These are phyloP conservation scores for Aspergillus hortae DNA, from an alignment of 2,329 filamentous ascomycete genomes.

Conservation along the genomic window DNA sequence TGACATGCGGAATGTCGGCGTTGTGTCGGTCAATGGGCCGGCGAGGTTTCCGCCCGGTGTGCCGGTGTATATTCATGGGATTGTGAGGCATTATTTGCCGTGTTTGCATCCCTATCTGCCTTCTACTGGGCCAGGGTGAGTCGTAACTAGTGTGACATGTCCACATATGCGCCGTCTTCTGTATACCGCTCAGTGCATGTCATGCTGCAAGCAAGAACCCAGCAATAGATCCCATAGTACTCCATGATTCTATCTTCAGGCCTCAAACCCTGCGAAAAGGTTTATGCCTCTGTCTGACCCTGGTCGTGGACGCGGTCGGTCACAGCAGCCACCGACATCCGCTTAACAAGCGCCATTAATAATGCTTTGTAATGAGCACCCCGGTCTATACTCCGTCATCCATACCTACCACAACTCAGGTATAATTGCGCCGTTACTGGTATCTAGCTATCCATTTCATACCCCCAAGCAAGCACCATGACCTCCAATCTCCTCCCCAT, in stretches of 20 bases:
- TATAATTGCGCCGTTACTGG: no score
- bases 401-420: no score
- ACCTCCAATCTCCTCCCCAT: not conserved
- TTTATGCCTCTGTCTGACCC: not conserved
- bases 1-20: constrained; percentile 19
- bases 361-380: not conserved
- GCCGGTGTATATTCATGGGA: constrained; percentile 30
- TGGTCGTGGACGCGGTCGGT: not conserved
- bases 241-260: no score
- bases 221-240: not conserved
- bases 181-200: no score
- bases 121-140: not conserved
- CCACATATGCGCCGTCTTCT: no score
- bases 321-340: no score
- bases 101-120: constrained; percentile 34
- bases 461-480: not conserved
- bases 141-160: no score
- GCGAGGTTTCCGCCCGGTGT: constrained; percentile 35
- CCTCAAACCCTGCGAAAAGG: no score
- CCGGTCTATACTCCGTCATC: no score
- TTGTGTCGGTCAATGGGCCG: constrained; percentile 22
- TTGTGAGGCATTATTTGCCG: constrained; percentile 29
- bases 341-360: not conserved
- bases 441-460: not conserved
- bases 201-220: no score